Percentiles rank a stretch among this genome's conserved stretches.
phyloP scores from a whole-genome alignment of 2,329 filamentous ascomycete genomes.

The Fusarium nematophilum region DNA sequence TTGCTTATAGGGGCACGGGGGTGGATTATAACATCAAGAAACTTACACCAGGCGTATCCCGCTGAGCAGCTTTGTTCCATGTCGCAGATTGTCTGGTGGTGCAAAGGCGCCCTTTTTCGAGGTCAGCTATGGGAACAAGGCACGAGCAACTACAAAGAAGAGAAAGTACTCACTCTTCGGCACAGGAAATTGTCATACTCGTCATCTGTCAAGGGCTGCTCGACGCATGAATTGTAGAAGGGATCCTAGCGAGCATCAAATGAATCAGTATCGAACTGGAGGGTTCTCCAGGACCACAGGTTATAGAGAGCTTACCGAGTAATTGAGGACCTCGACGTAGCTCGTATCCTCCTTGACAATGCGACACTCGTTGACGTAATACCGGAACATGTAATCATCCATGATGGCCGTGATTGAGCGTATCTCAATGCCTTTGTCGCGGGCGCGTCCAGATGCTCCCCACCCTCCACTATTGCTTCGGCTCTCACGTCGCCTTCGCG shows the following conservation, averaged over 20 bases:
- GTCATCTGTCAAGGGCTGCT: conserved; percentile 62
- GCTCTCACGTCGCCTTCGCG: conserved; percentile 1
- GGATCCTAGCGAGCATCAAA: conserved; percentile 56
- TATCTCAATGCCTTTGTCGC: conserved; percentile 3
- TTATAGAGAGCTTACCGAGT: conserved; percentile 58
- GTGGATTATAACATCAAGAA: neutral
- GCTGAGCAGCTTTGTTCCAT: conserved; percentile 58
- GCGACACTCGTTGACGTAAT: conserved; percentile 60
- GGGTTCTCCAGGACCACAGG: neutral
- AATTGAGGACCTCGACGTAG: conserved; percentile 70
- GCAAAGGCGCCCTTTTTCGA: conserved; percentile 63
- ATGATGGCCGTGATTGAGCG: conserved; percentile 48
- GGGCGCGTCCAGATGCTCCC: conserved; percentile 27
- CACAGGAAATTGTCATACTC: conserved; percentile 70
- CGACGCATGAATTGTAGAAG: conserved; percentile 60
- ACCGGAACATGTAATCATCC: conserved; percentile 69
- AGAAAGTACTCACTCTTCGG: conserved; percentile 59
- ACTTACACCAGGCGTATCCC: conserved; percentile 68
- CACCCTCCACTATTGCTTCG: conserved; percentile 14
- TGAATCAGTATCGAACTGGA: neutral
- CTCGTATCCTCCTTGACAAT: conserved; percentile 63
- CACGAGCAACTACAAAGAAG: no score
- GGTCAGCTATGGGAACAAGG: no score
- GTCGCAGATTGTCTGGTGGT: conserved; percentile 54
- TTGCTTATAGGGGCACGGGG: neutral